phyloP scores from a whole-genome alignment of 1,284 basidiomycete genomes.

The Xerocomus amazonicus region DNA sequence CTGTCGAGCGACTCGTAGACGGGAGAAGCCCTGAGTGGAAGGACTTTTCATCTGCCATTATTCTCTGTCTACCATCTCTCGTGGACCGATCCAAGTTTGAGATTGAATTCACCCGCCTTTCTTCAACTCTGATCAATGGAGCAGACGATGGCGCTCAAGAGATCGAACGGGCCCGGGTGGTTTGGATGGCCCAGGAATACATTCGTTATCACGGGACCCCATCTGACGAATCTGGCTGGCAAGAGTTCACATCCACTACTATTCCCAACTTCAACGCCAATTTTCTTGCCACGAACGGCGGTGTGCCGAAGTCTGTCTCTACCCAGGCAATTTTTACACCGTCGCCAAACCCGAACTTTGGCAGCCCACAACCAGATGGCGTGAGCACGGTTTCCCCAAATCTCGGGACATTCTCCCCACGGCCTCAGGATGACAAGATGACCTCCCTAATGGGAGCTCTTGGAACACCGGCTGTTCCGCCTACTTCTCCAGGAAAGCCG shows the following conservation, averaged over 20 bases:
- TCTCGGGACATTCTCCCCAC: conserved; percentile 57
- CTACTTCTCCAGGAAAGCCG: conserved; percentile 16
- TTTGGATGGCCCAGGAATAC: conserved; percentile 66
- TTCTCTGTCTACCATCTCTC: conserved; percentile 57
- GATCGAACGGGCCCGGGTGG: conserved; percentile 44
- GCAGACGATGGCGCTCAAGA: conserved; percentile 43
- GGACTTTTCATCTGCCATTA: conserved; percentile 55
- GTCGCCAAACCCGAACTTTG: conserved; percentile 40
- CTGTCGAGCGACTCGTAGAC: conserved; percentile 11
- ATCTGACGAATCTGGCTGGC: conserved; percentile 53
- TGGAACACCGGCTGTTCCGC: conserved; percentile 21
- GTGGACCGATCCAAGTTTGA: conserved; percentile 59
- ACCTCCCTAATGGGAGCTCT: conserved; percentile 47
- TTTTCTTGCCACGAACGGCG: conserved; percentile 20
- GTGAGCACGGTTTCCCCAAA: conserved; percentile 38
- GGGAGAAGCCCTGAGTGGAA: conserved; percentile 45
- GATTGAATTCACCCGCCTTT: conserved; percentile 63
- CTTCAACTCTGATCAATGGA: conserved; percentile 58
- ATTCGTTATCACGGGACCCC: conserved; percentile 52
- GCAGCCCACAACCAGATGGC: conserved; percentile 30
- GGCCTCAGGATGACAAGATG: conserved; percentile 47
- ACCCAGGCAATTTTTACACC: conserved; percentile 49
- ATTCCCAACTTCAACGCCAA: conserved; percentile 38
- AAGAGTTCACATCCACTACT: conserved; percentile 49
- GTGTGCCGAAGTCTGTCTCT: conserved; percentile 46